These are phyloP conservation scores for Daedalea quercina DNA, from an alignment of 768 basidiomycete genomes.

Conservation along the genomic window DNA sequence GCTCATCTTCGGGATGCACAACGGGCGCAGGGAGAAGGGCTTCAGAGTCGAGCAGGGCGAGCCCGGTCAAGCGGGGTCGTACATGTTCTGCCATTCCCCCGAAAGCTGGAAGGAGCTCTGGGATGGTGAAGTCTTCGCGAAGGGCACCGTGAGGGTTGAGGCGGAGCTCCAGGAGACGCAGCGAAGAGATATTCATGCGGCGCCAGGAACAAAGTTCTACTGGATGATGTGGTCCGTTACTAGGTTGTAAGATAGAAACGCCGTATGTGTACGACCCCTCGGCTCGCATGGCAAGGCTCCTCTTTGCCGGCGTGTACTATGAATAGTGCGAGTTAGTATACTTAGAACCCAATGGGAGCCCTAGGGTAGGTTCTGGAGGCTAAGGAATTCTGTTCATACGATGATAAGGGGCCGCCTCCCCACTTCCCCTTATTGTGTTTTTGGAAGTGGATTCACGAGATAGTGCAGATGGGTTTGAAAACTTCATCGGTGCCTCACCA, in stretches of 20 bases:
- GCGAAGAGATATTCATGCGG: not conserved
- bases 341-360: too few species aligned
- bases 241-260: constrained; percentile 9
- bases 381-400: too few species aligned
- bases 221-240: constrained; percentile 18
- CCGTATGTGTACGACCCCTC: too few species aligned
- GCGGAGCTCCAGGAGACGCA: constrained; percentile 9
- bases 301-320: too few species aligned
- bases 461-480: too few species aligned
- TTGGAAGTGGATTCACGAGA: too few species aligned
- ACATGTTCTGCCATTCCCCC: constrained; percentile 31
- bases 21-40: constrained; percentile 28
- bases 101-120: constrained; percentile 33
- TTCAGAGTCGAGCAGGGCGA: constrained; percentile 1
- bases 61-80: not conserved
- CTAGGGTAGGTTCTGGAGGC: too few species aligned
- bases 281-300: too few species aligned
- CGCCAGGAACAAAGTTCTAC: not conserved
- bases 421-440: too few species aligned
- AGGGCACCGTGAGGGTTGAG: constrained; percentile 27
- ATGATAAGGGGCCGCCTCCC: too few species aligned
- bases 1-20: constrained; percentile 38
- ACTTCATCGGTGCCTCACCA: too few species aligned
- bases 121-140: constrained; percentile 28
- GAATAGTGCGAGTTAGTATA: too few species aligned